These are phyloP conservation scores for Chalciporus piperatus DNA, from an alignment of 768 basidiomycete species.

Conservation along the genomic window DNA sequence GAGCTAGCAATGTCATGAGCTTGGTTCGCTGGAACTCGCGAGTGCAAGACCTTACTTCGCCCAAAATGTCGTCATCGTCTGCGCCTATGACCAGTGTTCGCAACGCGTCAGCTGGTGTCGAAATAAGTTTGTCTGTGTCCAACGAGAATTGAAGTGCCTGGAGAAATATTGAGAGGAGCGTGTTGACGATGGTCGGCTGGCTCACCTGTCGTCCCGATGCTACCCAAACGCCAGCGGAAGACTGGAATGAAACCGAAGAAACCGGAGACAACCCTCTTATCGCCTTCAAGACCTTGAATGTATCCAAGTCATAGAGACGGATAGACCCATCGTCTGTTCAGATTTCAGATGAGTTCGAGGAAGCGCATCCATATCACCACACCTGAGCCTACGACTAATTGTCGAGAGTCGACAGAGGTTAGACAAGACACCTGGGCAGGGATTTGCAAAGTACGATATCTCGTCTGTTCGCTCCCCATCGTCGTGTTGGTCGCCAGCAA, in stretches of 20 bases:
- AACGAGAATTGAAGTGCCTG: slow-evolving; percentile 42
- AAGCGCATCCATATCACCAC: slow-evolving; percentile 10
- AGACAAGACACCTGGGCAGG: slow-evolving; percentile 56
- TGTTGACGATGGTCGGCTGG: neutral
- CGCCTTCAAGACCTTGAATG: slow-evolving; percentile 60
- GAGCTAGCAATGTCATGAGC: slow-evolving; percentile 50
- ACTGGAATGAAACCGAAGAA: slow-evolving; percentile 55
- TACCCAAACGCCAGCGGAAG: slow-evolving; percentile 57
- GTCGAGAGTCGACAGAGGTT: slow-evolving; percentile 44
- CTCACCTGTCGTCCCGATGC: slow-evolving; percentile 59
- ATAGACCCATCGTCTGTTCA: slow-evolving; percentile 64
- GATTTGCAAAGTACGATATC: slow-evolving; percentile 32
- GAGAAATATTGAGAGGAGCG: neutral
- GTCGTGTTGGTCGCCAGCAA: too few species aligned
- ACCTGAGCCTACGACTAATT: slow-evolving; percentile 66
- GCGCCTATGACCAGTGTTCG: slow-evolving; percentile 44
- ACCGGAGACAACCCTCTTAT: slow-evolving; percentile 59
- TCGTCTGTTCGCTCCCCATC: slow-evolving; percentile 1
- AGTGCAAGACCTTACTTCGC: slow-evolving; percentile 51
- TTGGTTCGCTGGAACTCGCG: slow-evolving; percentile 18
- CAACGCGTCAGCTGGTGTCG: slow-evolving; percentile 48
- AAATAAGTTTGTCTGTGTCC: slow-evolving; percentile 50
- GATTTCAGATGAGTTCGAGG: slow-evolving; percentile 1
- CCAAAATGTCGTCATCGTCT: slow-evolving; percentile 56
- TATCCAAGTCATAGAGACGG: slow-evolving; percentile 60